Evolutionary conservation across 192 early-diverging fungal genomes (phyloP), one percentile per base, ranked within the genome.

Genomic region (Gigaspora rosea): DNA sequence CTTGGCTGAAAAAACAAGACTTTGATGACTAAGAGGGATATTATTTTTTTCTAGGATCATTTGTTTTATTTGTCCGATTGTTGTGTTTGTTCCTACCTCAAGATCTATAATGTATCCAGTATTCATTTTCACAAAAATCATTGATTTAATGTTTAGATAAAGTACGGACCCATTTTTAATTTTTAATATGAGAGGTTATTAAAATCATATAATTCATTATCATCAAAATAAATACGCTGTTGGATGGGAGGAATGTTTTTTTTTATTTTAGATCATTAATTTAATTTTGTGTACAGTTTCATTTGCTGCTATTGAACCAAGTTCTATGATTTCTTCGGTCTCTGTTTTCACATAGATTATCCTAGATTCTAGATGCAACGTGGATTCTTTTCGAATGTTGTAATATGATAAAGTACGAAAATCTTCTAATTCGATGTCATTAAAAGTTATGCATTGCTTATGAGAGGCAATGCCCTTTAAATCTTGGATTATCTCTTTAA

Each of bases 401-500:
- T 70, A 49, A 49, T 71, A 51, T 27, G 50, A 51, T 12, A 71
- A 51, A n/a, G 27, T 71, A 35, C 8, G 0, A 13, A 6, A 0
- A 9, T 71, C 27, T 16, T 52, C 3, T 33, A 71, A 35, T 52
- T 52, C 13, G 15, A 2, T 51, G n/a, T 32, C 50, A 18, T 20
- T 36, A 33, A 54, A 71, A 33, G 18, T 12, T 46, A 73, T 35
- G 22, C 41, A 12, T 41, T 59, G 18, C n/a, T 73, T 46, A 3
- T 73, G 3, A 73, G 20, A 20, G 41, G 33, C 8, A 73, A 73
- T 69, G 67, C 22, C 41, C 58, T 59, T 56, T 59, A 22, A 0
- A 59, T 47, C 56, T 10, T 59, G 57, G 5, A 73, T 73, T 6
- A n/a, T 73, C 27, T 73, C 10, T 59, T 73, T 73, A 73, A 73